phyloP scores from a whole-genome alignment of 1,284 basidiomycete species.

The Psilocybe mexicana region DNA sequence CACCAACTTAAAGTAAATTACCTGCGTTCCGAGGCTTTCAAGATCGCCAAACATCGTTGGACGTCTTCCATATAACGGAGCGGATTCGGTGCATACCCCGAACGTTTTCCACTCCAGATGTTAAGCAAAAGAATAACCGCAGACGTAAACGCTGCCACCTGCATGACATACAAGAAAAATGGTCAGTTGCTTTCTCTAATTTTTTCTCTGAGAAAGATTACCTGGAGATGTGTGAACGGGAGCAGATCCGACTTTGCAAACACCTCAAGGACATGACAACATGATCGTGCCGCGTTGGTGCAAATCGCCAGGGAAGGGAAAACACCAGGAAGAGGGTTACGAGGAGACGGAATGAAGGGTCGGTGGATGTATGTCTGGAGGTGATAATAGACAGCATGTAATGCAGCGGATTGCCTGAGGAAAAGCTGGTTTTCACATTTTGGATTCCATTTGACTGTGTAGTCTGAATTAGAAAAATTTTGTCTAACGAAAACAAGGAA shows the following conservation, averaged over 20 bases:
- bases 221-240: constrained; percentile 36
- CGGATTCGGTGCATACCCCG: constrained; percentile 44
- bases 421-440: constrained; percentile 47
- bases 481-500: neutral
- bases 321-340: constrained; percentile 41
- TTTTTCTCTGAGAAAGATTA: constrained; percentile 10
- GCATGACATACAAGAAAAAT: constrained; percentile 17
- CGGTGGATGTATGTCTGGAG: constrained; percentile 66
- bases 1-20: constrained; percentile 12
- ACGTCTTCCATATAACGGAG: constrained; percentile 55
- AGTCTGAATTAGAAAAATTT: neutral
- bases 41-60: constrained; percentile 50
- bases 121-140: constrained; percentile 61
- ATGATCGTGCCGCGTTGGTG: constrained; percentile 65
- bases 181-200: neutral
- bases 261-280: constrained; percentile 56
- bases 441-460: constrained; percentile 63
- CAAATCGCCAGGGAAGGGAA: constrained; percentile 70
- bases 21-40: constrained; percentile 48
- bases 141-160: constrained; percentile 43
- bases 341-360: constrained; percentile 65
- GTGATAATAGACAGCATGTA: constrained; percentile 63
- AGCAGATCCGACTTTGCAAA: constrained; percentile 33
- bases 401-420: constrained; percentile 59
- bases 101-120: constrained; percentile 55